These are phyloP conservation scores for Clavispora vitiphila DNA, from an alignment of 805 yeast genomes.

Conservation along the genomic window DNA sequence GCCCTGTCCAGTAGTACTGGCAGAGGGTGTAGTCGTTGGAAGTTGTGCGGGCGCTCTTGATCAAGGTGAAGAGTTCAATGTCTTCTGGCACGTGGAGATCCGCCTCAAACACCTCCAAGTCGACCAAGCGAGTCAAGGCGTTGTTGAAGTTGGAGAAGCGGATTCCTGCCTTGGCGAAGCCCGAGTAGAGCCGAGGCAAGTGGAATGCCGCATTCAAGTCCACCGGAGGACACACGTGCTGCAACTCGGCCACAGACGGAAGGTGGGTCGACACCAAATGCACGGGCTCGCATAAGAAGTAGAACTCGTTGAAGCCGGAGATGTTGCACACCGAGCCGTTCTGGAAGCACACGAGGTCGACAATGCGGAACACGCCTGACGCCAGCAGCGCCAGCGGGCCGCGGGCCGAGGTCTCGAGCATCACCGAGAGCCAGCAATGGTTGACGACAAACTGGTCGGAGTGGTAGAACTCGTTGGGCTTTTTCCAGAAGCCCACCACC, in stretches of 20 bases:
- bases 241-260: slow-evolving; percentile 73
- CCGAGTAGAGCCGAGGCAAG: slow-evolving; percentile 83
- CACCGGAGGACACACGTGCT: slow-evolving; percentile 81
- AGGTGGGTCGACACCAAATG: slow-evolving; percentile 79
- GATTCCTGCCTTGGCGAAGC: slow-evolving; percentile 59
- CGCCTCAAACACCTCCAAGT: slow-evolving; percentile 75
- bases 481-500: slow-evolving; percentile 77
- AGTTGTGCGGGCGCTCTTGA: slow-evolving; percentile 47
- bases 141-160: slow-evolving; percentile 64
- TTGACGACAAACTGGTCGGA: slow-evolving; percentile 53
- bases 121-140: slow-evolving; percentile 66
- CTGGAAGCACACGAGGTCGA: slow-evolving; percentile 52
- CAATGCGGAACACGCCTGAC: slow-evolving; percentile 52
- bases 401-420: slow-evolving; percentile 54
- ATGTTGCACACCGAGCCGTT: slow-evolving; percentile 31
- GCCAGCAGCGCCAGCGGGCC: slow-evolving; percentile 1
- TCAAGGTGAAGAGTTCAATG: slow-evolving; percentile 60
- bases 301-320: slow-evolving; percentile 45
- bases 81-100: slow-evolving; percentile 67
- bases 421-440: slow-evolving; percentile 85
- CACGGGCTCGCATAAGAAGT: slow-evolving; percentile 74
- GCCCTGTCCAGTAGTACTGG: slow-evolving; percentile 72
- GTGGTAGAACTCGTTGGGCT: slow-evolving; percentile 59
- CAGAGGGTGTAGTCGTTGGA: slow-evolving; percentile 56
- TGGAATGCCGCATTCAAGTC: slow-evolving; percentile 73